Conservation (phyloP, 179 eudicot genomes). For the Spinacia oleracea region DNA sequence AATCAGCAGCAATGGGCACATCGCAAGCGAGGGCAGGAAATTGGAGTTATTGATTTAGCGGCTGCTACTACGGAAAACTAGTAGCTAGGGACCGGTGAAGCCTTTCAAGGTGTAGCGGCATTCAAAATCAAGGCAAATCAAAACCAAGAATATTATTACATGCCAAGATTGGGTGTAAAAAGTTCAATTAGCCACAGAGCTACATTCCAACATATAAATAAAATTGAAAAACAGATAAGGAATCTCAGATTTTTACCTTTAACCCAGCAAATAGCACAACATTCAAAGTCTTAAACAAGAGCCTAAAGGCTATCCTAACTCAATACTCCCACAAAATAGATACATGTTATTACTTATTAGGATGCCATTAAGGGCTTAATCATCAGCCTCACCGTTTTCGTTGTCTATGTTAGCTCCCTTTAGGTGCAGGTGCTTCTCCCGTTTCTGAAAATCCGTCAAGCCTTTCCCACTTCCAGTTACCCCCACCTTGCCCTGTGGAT, state of each 20-base stretch:
- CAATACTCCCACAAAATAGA: not conserved
- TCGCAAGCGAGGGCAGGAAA: too few species aligned
- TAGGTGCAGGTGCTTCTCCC: conserved; percentile 93
- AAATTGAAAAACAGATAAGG: not conserved
- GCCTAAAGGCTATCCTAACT: conserved; percentile 2
- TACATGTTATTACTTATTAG: not conserved
- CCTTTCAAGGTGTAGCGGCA: too few species aligned
- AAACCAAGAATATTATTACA: too few species aligned
- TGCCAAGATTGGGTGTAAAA: not conserved
- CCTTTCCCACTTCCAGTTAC: conserved; percentile 99
- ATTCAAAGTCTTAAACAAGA: not conserved
- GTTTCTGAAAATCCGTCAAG: conserved; percentile 86
- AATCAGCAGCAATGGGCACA: too few species aligned
- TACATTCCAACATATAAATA: not conserved
- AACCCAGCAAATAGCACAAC: not conserved
- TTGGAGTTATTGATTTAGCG: too few species aligned
- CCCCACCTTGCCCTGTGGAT: conserved; percentile 93
- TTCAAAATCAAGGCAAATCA: too few species aligned
- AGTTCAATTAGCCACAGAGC: not conserved
- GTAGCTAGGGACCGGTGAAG: too few species aligned
- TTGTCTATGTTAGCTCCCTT: conserved; percentile 69
- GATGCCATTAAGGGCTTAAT: conserved; percentile 25
- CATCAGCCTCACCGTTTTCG: conserved; percentile 47
- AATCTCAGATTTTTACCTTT: not conserved
- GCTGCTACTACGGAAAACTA: too few species aligned